These are phyloP conservation scores for Bipolaris sorokiniana DNA, from an alignment of 2,329 filamentous ascomycete species.

Conservation along the genomic window DNA sequence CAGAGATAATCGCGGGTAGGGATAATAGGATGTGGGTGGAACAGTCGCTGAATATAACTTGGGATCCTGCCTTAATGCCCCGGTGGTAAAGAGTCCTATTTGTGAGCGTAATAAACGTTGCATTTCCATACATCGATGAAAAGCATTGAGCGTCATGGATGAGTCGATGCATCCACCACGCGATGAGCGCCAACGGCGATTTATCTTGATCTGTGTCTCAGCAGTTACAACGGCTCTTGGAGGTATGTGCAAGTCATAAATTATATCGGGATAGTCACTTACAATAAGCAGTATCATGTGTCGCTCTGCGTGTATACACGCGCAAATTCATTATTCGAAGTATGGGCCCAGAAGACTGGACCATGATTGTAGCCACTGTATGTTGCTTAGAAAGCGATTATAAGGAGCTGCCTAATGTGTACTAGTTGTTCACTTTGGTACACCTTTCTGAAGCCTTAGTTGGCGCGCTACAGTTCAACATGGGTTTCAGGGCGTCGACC, in stretches of 20 bases:
- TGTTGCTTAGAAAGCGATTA: neutral
- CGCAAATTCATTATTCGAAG: conserved; percentile 30
- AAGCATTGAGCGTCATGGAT: too few relatives aligned
- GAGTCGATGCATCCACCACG: too few relatives aligned
- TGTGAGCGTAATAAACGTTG: too few relatives aligned
- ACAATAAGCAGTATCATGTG: conserved; percentile 30
- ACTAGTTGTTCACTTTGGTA: conserved; percentile 32
- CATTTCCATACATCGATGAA: too few relatives aligned
- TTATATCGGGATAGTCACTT: neutral
- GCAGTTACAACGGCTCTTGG: conserved; percentile 32
- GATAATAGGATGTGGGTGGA: too few relatives aligned
- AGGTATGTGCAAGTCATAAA: conserved; percentile 15
- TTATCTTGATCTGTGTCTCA: conserved; percentile 26
- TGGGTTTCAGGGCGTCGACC: conserved; percentile 32
- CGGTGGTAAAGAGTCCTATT: too few relatives aligned
- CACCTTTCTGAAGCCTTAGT: conserved; percentile 35
- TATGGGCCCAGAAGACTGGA: conserved; percentile 39
- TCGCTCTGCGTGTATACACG: conserved; percentile 31
- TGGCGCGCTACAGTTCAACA: conserved; percentile 25
- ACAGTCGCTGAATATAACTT: too few relatives aligned
- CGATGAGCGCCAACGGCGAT: too few relatives aligned
- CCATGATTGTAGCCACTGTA: conserved; percentile 39
- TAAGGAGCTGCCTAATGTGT: conserved; percentile 1
- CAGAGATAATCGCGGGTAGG: too few relatives aligned
- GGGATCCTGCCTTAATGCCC: too few relatives aligned